A percentile compares a stretch with the other conserved stretches of the same genome.
Evolutionary conservation across 305 asterid genomes (phyloP).

Genomic region (Fraxinus floribunda): DNA sequence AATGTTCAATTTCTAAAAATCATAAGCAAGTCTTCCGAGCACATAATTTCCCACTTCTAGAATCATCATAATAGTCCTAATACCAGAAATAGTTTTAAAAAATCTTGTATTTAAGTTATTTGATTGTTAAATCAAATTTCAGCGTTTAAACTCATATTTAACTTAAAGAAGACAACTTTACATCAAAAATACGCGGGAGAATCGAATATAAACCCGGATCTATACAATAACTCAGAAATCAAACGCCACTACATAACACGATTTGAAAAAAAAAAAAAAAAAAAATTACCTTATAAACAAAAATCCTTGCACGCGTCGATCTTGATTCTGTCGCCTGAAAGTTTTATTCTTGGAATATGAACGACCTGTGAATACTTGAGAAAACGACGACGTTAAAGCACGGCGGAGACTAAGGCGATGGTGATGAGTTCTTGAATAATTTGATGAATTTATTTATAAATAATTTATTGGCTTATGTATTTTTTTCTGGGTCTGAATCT

Average conservation of each 20-base stretch:
- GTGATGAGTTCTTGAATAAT: background rate
- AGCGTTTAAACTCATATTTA: background rate
- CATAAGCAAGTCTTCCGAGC: background rate
- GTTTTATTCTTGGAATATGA: background rate
- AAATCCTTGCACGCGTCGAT: constrained; percentile 13
- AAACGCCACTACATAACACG: background rate
- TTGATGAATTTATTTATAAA: constrained; percentile 2
- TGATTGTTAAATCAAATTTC: background rate
- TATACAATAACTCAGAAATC: background rate
- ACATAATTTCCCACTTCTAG: background rate
- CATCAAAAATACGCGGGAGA: background rate
- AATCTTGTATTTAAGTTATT: background rate
- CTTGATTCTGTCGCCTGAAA: background rate
- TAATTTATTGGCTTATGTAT: background rate
- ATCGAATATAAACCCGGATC: background rate
- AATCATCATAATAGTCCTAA: background rate
- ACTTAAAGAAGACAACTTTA: background rate
- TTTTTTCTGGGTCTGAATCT: background rate
- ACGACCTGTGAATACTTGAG: background rate
- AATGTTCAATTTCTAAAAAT: background rate
- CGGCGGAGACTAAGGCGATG: constrained; percentile 4
- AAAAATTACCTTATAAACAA: background rate
- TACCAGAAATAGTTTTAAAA: background rate
- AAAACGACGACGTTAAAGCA: constrained; percentile 20
- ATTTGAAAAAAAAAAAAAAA: background rate